Conservation (phyloP, 1,284 basidiomycete species). For the Papiliotrema terrestris region DNA sequence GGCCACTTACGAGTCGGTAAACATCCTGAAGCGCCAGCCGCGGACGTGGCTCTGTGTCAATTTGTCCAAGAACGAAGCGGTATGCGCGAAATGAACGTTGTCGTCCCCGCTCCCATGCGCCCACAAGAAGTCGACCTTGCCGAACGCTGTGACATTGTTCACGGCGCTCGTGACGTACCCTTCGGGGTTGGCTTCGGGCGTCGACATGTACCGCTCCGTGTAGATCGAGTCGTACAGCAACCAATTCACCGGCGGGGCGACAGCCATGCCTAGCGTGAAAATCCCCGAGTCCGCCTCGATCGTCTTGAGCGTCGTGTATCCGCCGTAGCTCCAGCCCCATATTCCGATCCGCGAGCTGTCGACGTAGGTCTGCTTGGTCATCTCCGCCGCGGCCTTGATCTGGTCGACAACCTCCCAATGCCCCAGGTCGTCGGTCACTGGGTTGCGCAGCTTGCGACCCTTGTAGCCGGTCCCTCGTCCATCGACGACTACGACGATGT, state of each 20-base stretch:
- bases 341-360: conserved; percentile 73
- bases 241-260: conserved; percentile 72
- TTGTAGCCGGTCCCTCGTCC: conserved; percentile 92
- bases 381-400: conserved; percentile 65
- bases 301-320: conserved; percentile 87
- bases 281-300: conserved; percentile 80
- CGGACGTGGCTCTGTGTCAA: conserved; percentile 72
- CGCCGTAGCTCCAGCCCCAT: conserved; percentile 95
- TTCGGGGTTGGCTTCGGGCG: conserved; percentile 67
- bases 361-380: conserved; percentile 49
- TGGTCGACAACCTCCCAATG: conserved; percentile 84
- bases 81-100: conserved; percentile 88
- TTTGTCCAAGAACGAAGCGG: conserved; percentile 86
- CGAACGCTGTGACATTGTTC: conserved; percentile 78
- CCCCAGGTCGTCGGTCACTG: conserved; percentile 79
- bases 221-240: conserved; percentile 62
- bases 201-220: conserved; percentile 95
- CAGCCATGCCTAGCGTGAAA: conserved; percentile 69
- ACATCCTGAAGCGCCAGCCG: conserved; percentile 87
- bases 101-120: conserved; percentile 93
- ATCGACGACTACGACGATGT: conserved; percentile 83
- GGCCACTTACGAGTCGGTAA: conserved; percentile 76
- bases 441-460: conserved; percentile 75
- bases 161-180: conserved; percentile 85
- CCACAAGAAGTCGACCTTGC: conserved; percentile 65